Percentiles rank a stretch among this genome's conserved stretches.
Evolutionary conservation across 2,329 filamentous ascomycete species (phyloP).

Genomic region (Beauveria brongniartii): DNA sequence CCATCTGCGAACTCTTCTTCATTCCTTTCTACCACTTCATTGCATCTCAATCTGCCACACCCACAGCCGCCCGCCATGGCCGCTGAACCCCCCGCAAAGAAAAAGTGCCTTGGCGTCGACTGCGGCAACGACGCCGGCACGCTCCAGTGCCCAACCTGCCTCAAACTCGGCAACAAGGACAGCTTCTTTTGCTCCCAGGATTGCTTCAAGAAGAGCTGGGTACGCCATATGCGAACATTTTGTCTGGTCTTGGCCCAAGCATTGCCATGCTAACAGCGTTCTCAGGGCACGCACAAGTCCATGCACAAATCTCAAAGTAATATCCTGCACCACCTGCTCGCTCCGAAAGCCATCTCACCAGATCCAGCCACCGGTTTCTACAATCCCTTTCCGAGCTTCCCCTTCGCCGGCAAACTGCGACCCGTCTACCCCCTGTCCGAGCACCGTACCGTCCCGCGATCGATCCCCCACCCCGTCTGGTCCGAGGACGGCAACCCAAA

Average conservation of each 20-base stretch:
- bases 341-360: conserved; percentile 80
- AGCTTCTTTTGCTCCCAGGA: conserved; percentile 98
- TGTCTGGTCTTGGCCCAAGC: neutral
- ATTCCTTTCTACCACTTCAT: neutral
- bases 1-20: neutral
- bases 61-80: conserved; percentile 27
- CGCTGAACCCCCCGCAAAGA: conserved; percentile 45
- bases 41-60: neutral
- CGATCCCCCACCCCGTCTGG: conserved; percentile 81
- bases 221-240: conserved; percentile 36
- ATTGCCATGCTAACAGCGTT: conserved; percentile 9
- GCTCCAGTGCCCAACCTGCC: conserved; percentile 89
- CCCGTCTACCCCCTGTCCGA: conserved; percentile 81
- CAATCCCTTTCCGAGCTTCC: conserved; percentile 87
- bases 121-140: conserved; percentile 80
- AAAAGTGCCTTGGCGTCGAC: conserved; percentile 71
- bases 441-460: conserved; percentile 64
- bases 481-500: conserved; percentile 71
- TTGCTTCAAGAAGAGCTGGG: conserved; percentile 99
- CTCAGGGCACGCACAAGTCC: conserved; percentile 68
- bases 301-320: conserved; percentile 64
- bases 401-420: conserved; percentile 71
- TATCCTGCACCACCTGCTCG: conserved; percentile 64
- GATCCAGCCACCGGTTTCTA: conserved; percentile 82
- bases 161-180: conserved; percentile 79